Evolutionary conservation across 1,139 yeast genomes (phyloP), one percentile per base, ranked within the genome.

Genomic region (Geotrichum europaeum): DNA sequence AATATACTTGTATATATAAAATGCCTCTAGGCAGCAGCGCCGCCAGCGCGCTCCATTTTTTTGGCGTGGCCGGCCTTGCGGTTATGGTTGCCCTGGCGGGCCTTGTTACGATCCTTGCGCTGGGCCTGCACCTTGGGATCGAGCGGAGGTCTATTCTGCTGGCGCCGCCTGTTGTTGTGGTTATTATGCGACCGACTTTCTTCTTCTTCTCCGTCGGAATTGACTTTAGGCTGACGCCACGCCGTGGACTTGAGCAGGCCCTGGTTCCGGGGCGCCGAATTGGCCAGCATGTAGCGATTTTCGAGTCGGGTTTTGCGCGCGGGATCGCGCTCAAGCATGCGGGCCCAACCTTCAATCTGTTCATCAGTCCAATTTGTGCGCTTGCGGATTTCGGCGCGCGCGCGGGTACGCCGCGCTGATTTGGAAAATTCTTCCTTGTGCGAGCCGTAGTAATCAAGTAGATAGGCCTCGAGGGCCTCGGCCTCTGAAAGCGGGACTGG

Each of bases 301-400:
- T 88, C 96, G 61, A 88, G 71, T 6, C 82, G 63, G 64, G 80
- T 80, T 52, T 56, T 59, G 47, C 88, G 76, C 58, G 79, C 75
- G 0, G 95, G 91, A 54, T 85, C 82, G 65, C 82, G 82, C 56
- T 82, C 79, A 43, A 91, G 72, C 86, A 88, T 87, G 63, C 87
- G 76, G 1, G 87, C 86, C 97, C 97, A 92, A 0, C 96, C 96
- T 76, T 92, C 97, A 54, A 92, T 83, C 71, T 90, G 96, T 69
- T 89, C 97, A 71, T 91, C 94, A 0, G 91, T 78, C 96, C 96
- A 89, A 0, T 78, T 78, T 0, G 86, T 81, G 49, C 76, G 75
- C 18, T 72, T 69, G 65, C 80, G 83, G 68, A 90, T 74, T 25
- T 79, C 81, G 34, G 76, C 75, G 61, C 97, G 78, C 10, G 69